A percentile compares a stretch with the other conserved stretches of the same genome.
phyloP scores from a whole-genome alignment of 305 asterid species.

The Fraxinus xanthoxyloides region DNA sequence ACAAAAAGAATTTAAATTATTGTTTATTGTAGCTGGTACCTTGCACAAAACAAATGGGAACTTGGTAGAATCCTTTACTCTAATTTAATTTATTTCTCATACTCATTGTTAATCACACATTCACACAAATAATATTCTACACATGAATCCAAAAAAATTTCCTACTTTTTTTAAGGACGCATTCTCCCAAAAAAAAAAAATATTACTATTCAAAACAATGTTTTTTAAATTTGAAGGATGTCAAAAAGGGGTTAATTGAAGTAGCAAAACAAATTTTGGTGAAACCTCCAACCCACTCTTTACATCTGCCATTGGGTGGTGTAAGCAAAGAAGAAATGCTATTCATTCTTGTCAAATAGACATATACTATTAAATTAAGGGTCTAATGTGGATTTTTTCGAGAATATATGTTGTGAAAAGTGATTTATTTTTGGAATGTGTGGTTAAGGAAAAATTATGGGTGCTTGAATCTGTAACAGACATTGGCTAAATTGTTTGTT shows the following conservation, averaged over 20 bases:
- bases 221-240: no score
- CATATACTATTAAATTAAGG: not conserved
- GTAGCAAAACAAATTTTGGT: not conserved
- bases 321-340: slow-evolving; percentile 14
- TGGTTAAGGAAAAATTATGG: no score
- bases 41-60: not conserved
- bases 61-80: not conserved
- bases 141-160: no score
- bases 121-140: no score
- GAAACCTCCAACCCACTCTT: not conserved
- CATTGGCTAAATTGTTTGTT: not conserved
- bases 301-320: not conserved
- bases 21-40: not conserved
- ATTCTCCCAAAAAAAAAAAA: no score
- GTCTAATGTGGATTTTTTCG: not conserved
- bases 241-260: not conserved
- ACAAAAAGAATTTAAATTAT: not conserved
- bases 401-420: not conserved
- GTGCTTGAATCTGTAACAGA: not conserved
- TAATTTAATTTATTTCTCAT: no score
- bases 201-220: no score
- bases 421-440: not conserved
- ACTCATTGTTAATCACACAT: no score
- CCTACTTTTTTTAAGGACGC: no score
- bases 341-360: not conserved